A percentile compares a stretch with the other conserved stretches of the same genome.
These are phyloP conservation scores for Phragmites australis DNA, from an alignment of 176 grass and related monocot species.

Conservation along the genomic window DNA sequence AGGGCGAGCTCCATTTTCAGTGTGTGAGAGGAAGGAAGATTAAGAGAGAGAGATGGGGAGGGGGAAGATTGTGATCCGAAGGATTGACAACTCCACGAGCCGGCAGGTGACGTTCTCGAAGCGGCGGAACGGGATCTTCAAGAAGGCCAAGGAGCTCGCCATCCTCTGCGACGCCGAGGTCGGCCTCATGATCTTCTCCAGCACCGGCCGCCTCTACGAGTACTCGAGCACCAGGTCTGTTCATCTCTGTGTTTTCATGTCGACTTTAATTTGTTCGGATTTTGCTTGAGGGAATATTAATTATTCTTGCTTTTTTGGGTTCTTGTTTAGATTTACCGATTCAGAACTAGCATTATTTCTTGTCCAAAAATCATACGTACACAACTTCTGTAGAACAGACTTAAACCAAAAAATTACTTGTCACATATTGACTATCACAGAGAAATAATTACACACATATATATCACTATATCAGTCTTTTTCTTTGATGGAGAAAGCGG, in stretches of 20 bases:
- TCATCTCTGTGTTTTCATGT: not conserved
- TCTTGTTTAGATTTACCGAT: constrained; percentile 10
- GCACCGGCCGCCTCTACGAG: constrained; percentile 85
- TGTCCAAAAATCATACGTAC: not conserved
- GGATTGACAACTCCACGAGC: constrained; percentile 92
- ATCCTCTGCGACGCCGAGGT: constrained; percentile 95
- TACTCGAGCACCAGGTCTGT: constrained; percentile 75
- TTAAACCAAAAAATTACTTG: not conserved
- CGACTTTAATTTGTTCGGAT: not conserved
- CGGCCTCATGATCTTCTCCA: constrained; percentile 87
- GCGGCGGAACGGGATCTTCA: constrained; percentile 83
- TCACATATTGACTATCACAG: not conserved
- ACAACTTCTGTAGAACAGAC: not conserved
- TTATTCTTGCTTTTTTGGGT: not conserved
- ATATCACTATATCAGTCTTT: not conserved
- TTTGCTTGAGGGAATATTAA: not conserved
- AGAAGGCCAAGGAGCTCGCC: constrained; percentile 89
- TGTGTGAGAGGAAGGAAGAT: not conserved
- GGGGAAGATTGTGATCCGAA: constrained; percentile 89
- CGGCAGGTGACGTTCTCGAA: constrained; percentile 93
- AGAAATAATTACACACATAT: not conserved
- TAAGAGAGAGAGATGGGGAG: constrained; percentile 57
- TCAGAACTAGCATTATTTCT: not conserved
- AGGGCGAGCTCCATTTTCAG: not conserved
- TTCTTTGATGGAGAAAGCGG: not conserved